A percentile compares a stretch with the other conserved stretches of the same genome.
Conservation (phyloP, 2,329 filamentous ascomycete genomes). For the Neofusicoccum ribis region DNA sequence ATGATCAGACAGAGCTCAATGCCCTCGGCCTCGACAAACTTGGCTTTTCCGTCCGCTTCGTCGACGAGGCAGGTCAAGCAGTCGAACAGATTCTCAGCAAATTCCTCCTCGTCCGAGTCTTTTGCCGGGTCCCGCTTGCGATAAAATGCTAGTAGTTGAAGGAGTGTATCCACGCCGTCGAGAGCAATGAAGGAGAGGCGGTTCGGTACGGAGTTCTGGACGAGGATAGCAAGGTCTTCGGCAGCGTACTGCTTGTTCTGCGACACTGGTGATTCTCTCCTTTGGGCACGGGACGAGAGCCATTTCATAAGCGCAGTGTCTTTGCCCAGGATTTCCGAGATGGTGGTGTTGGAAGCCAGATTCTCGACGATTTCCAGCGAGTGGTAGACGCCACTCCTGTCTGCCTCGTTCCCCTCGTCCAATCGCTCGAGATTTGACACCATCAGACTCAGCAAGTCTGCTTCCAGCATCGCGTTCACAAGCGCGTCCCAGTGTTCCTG, state of each 20-base stretch:
- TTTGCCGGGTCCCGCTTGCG: constrained; percentile 82
- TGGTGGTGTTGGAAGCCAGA: constrained; percentile 68
- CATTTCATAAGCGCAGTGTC: constrained; percentile 71
- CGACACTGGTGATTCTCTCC: constrained; percentile 65
- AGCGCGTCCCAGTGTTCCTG: constrained; percentile 79
- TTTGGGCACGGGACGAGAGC: constrained; percentile 73
- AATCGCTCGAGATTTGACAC: constrained; percentile 77
- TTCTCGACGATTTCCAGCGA: constrained; percentile 81
- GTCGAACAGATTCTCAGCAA: constrained; percentile 91
- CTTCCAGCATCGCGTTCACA: constrained; percentile 61
- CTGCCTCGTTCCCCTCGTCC: constrained; percentile 70
- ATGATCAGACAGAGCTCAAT: constrained; percentile 90
- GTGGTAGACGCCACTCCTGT: constrained; percentile 84
- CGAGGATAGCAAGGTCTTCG: constrained; percentile 84
- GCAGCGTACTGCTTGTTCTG: constrained; percentile 97
- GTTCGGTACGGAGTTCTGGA: constrained; percentile 72
- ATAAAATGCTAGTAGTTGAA: constrained; percentile 83
- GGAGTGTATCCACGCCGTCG: constrained; percentile 74
- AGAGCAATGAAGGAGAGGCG: constrained; percentile 60
- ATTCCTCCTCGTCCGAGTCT: constrained; percentile 89
- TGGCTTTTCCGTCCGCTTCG: constrained; percentile 70
- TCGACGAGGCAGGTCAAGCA: constrained; percentile 78
- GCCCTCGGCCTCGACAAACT: constrained; percentile 87
- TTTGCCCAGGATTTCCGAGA: constrained; percentile 70
- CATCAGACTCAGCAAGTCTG: constrained; percentile 72